A percentile compares a stretch with the other conserved stretches of the same genome.
Conservation (phyloP, 129 eudicot species). For the Solidago caesia region DNA sequence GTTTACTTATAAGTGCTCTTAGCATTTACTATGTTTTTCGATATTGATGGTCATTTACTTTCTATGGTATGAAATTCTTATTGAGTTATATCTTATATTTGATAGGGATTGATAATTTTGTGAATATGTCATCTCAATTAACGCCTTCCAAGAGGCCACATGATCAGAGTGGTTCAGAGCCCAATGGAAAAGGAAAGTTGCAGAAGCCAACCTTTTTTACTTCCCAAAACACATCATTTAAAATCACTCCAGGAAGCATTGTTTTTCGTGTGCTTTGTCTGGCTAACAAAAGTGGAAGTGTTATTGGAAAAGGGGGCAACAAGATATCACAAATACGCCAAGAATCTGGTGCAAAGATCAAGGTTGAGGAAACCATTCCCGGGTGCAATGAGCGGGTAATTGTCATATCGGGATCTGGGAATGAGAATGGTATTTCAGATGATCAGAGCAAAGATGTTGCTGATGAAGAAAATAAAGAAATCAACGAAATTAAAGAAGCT, state of each 20-base stretch:
- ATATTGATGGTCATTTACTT: background rate
- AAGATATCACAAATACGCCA: slow-evolving; percentile 72
- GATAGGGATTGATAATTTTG: slow-evolving; percentile 25
- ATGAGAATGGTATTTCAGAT: slow-evolving; percentile 37
- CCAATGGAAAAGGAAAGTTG: slow-evolving; percentile 63
- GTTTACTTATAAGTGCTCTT: background rate
- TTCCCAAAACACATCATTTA: slow-evolving; percentile 34
- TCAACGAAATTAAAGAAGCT: slow-evolving; percentile 24
- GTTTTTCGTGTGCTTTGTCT: slow-evolving; percentile 74
- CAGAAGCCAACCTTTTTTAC: slow-evolving; percentile 41
- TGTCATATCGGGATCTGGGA: slow-evolving; percentile 53
- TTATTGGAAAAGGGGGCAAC: slow-evolving; percentile 70
- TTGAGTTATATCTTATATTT: background rate
- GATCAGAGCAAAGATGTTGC: slow-evolving; percentile 38
- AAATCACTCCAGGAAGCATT: slow-evolving; percentile 38
- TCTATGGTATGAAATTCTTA: background rate
- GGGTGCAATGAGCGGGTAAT: slow-evolving; percentile 91
- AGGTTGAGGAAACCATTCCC: slow-evolving; percentile 66
- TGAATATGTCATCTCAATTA: slow-evolving; percentile 60
- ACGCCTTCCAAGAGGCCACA: slow-evolving; percentile 71
- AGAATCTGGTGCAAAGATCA: slow-evolving; percentile 74
- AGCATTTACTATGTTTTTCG: background rate
- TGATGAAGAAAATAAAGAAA: slow-evolving; percentile 43
- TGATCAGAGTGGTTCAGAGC: slow-evolving; percentile 43
- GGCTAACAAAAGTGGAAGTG: slow-evolving; percentile 50